Evolutionary conservation across 208 protist species (phyloP).

Genomic region (Herpetomonas muscarum): DNA sequence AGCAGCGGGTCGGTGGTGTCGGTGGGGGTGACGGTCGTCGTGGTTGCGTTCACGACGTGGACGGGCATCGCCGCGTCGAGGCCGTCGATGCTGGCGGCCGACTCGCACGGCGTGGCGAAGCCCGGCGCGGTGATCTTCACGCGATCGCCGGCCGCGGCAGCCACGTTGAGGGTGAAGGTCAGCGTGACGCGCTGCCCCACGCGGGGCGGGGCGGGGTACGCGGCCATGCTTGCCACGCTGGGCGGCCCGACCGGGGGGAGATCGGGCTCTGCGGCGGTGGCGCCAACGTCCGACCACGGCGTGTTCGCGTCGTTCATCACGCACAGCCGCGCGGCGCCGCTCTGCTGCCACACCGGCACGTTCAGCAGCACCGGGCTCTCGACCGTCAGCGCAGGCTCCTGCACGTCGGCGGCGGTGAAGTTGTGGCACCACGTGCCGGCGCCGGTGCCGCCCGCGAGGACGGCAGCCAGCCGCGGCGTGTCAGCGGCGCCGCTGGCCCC

Average conservation of each 20-base stretch:
- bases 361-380: slow-evolving; percentile 35
- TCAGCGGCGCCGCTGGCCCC: slow-evolving; percentile 10
- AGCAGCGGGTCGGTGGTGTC: slow-evolving; percentile 63
- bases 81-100: slow-evolving; percentile 23
- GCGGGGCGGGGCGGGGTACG: slow-evolving; percentile 63
- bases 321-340: slow-evolving; percentile 62
- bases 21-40: slow-evolving; percentile 42
- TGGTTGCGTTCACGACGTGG: slow-evolving; percentile 29
- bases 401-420: slow-evolving; percentile 54
- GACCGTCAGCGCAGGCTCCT: slow-evolving; percentile 50
- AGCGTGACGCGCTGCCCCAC: slow-evolving; percentile 85
- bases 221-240: slow-evolving; percentile 56
- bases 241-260: slow-evolving; percentile 36
- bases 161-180: slow-evolving; percentile 59
- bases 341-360: slow-evolving; percentile 62
- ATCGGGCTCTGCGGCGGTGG: slow-evolving; percentile 22
- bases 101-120: slow-evolving; percentile 43
- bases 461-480: slow-evolving; percentile 20
- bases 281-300: slow-evolving; percentile 62
- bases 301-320: slow-evolving; percentile 21
- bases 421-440: slow-evolving; percentile 87
- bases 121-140: slow-evolving; percentile 42
- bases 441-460: slow-evolving; percentile 33
- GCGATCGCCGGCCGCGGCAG: slow-evolving; percentile 37
- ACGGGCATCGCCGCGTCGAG: slow-evolving; percentile 37